Evolutionary conservation across 768 basidiomycete species (phyloP), one percentile per base, ranked within the genome.

Genomic region (Mycena amicta): DNA sequence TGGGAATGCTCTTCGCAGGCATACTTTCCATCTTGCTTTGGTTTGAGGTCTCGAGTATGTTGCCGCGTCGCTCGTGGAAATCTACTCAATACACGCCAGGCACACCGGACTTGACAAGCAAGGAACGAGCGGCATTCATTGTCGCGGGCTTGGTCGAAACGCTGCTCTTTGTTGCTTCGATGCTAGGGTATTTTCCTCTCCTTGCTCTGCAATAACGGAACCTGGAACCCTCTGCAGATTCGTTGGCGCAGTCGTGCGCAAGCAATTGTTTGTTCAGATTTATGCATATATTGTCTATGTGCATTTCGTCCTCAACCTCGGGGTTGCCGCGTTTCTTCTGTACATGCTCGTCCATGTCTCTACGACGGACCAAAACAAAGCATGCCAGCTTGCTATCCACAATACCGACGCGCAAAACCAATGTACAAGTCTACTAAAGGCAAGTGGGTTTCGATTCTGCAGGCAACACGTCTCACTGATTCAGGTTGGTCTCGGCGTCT

Each of bases 41-140:
- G 87, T 86, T 83, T 67, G 83, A 88, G 67, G 70, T 88, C 18
- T 75, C 74, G 23, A 78, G 88, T 88, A 58, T 57, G 86, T 77
- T 18, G 56, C 41, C n/a, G n/a, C n/a, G n/a, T n/a, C n/a, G n/a
- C n/a, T n/a, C n/a, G n/a, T n/a, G n/a, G n/a, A n/a, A 51, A 26
- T 50, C 43, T 43, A 43, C 26, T 55, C 37, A 27, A 59, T 45
- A 41, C 27, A n/a, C n/a, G 5, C 15, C 40, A 75, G 79, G 72
- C 37, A 72, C 73, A 56, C 69, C 55, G 45, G 73, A 71, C 54
- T 72, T 79, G 69, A 68, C 69, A 59, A 54, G 68, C 67, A 58
- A 65, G 50, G 68, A 73, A 63, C 58, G 73, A 67, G 70, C 72
- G 2, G 79, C 74, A 1, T 84, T 88, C 66, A 64, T 84, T 33